Conservation (phyloP, 2,329 filamentous ascomycete genomes). For the Cryphonectria parasitica region DNA sequence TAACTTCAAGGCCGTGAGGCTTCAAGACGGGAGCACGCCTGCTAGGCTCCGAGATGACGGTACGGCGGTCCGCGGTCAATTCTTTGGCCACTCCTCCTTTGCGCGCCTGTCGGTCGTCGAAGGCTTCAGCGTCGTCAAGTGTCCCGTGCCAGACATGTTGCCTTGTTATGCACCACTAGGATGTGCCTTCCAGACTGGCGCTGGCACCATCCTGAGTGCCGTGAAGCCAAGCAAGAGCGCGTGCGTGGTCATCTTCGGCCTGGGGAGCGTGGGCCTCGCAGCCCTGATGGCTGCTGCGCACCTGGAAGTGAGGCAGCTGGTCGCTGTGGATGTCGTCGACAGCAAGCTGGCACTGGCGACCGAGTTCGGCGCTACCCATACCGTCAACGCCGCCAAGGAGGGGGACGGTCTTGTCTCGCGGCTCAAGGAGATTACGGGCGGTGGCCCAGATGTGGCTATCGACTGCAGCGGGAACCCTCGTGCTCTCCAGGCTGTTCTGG, state of each 20-base stretch:
- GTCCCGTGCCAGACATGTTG: slow-evolving; percentile 34
- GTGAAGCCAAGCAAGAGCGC: slow-evolving; percentile 35
- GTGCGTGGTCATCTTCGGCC: slow-evolving; percentile 42
- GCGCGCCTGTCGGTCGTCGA: slow-evolving; percentile 34
- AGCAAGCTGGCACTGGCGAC: slow-evolving; percentile 46
- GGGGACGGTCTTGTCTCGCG: slow-evolving; percentile 35
- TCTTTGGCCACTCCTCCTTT: slow-evolving; percentile 41
- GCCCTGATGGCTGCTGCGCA: slow-evolving; percentile 45
- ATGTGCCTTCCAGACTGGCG: slow-evolving; percentile 49
- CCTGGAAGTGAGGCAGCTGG: slow-evolving; percentile 39
- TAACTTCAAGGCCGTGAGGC: slow-evolving; percentile 34
- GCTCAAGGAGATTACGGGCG: slow-evolving; percentile 36
- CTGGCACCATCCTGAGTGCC: slow-evolving; percentile 45
- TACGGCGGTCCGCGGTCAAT: slow-evolving; percentile 35
- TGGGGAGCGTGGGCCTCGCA: slow-evolving; percentile 46
- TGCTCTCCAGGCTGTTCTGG: slow-evolving; percentile 38
- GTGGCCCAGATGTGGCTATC: slow-evolving; percentile 36
- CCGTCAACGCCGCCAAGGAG: slow-evolving; percentile 39
- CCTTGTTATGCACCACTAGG: slow-evolving; percentile 44
- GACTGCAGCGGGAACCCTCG: slow-evolving; percentile 39
- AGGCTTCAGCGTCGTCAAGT: slow-evolving; percentile 34
- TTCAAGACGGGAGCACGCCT: slow-evolving; percentile 30
- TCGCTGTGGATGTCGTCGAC: slow-evolving; percentile 51
- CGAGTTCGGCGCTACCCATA: slow-evolving; percentile 49
- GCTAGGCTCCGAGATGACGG: slow-evolving; percentile 25